phyloP scores from a whole-genome alignment of 2,329 filamentous ascomycete genomes.

The Teratosphaeria zuluensis region DNA sequence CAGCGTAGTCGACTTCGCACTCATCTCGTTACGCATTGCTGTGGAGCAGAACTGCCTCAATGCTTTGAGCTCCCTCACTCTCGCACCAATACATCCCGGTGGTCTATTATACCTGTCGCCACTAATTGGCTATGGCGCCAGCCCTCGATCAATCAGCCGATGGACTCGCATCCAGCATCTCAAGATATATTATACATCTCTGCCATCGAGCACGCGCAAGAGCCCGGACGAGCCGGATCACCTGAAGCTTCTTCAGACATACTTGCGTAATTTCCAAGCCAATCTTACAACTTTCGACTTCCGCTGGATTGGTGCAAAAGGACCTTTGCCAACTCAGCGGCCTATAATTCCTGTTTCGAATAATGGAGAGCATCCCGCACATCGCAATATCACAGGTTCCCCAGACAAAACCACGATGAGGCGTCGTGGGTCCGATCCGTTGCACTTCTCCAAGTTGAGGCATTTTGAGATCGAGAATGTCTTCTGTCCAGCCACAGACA shows the following conservation, averaged over 20 bases:
- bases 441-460: slow-evolving; percentile 58
- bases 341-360: slow-evolving; percentile 8
- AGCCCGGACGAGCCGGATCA: slow-evolving; percentile 46
- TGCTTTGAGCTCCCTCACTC: slow-evolving; percentile 58
- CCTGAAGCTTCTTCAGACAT: slow-evolving; percentile 60
- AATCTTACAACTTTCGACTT: slow-evolving; percentile 54
- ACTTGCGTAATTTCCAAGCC: slow-evolving; percentile 55
- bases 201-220: slow-evolving; percentile 36
- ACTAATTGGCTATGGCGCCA: slow-evolving; percentile 61
- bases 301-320: slow-evolving; percentile 63
- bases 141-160: slow-evolving; percentile 58
- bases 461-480: slow-evolving; percentile 64
- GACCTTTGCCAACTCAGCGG: slow-evolving; percentile 64
- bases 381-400: slow-evolving; percentile 2
- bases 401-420: slow-evolving; percentile 1
- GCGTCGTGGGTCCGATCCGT: slow-evolving; percentile 27
- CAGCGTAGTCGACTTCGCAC: slow-evolving; percentile 74
- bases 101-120: slow-evolving; percentile 72
- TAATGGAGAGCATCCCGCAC: not conserved
- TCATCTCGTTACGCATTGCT: slow-evolving; percentile 77
- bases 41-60: slow-evolving; percentile 62
- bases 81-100: slow-evolving; percentile 64
- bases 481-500: slow-evolving; percentile 59
- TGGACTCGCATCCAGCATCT: slow-evolving; percentile 73
- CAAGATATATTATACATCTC: slow-evolving; percentile 49